Conservation (phyloP, 2,329 filamentous ascomycete species). For the Fusarium annulatum region DNA sequence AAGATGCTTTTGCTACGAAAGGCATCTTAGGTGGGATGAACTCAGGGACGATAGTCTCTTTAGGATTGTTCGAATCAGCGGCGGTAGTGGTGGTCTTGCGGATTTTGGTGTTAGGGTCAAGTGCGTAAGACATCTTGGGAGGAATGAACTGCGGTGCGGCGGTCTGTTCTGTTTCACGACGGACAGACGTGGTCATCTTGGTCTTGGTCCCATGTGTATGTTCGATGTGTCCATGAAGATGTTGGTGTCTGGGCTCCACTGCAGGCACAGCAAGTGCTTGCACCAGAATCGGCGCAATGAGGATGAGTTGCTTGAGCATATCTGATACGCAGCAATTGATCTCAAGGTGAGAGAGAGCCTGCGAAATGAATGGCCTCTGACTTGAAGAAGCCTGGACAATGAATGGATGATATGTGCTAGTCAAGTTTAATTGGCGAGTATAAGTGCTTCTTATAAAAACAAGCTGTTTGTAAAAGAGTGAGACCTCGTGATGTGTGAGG, state of each 20-base stretch:
- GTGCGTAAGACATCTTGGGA: conserved; percentile 27
- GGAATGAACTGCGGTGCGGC: conserved; percentile 22
- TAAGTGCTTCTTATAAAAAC: conserved; percentile 30
- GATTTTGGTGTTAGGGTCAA: conserved; percentile 22
- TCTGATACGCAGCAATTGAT: neutral
- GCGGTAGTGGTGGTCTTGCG: conserved; percentile 9
- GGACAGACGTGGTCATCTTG: conserved; percentile 15
- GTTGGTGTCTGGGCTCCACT: conserved; percentile 29
- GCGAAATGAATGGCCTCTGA: neutral
- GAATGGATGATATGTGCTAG: conserved; percentile 5
- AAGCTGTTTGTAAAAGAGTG: conserved; percentile 8
- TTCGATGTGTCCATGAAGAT: conserved; percentile 33
- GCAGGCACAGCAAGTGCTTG: conserved; percentile 38
- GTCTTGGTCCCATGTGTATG: conserved; percentile 23
- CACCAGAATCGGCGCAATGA: conserved; percentile 43
- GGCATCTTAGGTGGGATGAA: conserved; percentile 36
- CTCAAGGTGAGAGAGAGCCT: neutral
- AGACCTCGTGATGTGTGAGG: conserved; percentile 22
- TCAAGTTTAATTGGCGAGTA: neutral
- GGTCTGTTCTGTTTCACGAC: conserved; percentile 13
- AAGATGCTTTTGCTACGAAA: conserved; percentile 20
- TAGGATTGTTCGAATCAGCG: neutral
- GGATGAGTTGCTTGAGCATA: conserved; percentile 42
- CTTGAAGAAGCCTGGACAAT: conserved; percentile 4
- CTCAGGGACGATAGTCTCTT: conserved; percentile 14